These are phyloP conservation scores for Fraxinus albicans DNA, from an alignment of 305 asterid species.

Conservation along the genomic window DNA sequence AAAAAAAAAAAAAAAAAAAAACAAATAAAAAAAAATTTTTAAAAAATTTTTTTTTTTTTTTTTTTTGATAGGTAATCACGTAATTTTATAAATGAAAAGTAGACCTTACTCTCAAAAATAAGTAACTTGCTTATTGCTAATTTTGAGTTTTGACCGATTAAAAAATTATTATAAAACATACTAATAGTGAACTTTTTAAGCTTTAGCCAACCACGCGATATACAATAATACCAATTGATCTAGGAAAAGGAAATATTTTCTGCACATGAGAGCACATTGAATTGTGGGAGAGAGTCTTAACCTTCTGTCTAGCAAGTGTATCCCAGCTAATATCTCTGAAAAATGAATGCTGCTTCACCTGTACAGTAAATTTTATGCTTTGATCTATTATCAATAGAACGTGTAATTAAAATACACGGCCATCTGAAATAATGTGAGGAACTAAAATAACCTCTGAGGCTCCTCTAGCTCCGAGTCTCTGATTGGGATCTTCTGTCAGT, in stretches of 20 bases:
- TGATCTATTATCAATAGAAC: slow-evolving; percentile 2
- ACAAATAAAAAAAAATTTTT: too few relatives aligned
- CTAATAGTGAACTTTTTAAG: neutral
- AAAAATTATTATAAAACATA: neutral
- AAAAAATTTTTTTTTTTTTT: too few relatives aligned
- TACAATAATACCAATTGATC: neutral
- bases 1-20: too few relatives aligned
- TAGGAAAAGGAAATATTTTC: neutral
- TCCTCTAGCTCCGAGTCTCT: slow-evolving; percentile 94
- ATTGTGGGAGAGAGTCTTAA: slow-evolving; percentile 20
- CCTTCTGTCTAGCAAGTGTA: slow-evolving; percentile 98
- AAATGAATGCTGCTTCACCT: slow-evolving; percentile 95
- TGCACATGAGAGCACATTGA: neutral
- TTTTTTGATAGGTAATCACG: too few relatives aligned
- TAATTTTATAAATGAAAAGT: too few relatives aligned
- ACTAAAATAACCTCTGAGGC: slow-evolving; percentile 71
- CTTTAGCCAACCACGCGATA: neutral
- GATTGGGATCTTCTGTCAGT: slow-evolving; percentile 93
- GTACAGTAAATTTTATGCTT: slow-evolving; percentile 19
- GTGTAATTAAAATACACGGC: neutral
- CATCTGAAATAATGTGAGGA: neutral
- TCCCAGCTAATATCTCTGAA: slow-evolving; percentile 97
- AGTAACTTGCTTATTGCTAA: neutral
- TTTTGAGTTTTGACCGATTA: neutral
- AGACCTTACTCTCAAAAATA: too few relatives aligned